Percentiles rank a stretch among this genome's conserved stretches.
Conservation (phyloP, 202 grass and related monocot genomes). For the Digitaria exilis region DNA sequence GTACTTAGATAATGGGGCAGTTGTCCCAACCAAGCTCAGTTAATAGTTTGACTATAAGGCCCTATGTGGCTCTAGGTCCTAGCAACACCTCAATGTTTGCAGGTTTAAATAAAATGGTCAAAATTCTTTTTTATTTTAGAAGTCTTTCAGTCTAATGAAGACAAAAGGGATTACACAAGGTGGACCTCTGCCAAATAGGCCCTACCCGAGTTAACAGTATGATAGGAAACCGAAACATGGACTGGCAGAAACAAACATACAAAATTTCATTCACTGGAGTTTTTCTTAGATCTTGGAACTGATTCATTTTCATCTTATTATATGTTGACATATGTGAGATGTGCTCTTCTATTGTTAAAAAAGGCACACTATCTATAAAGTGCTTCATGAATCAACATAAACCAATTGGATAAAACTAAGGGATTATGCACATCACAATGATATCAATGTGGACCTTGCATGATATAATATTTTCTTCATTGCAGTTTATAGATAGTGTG, state of each 20-base stretch:
- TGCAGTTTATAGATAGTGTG: slow-evolving; percentile 3
- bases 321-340: not conserved
- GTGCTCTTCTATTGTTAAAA: not conserved
- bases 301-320: not conserved
- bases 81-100: not conserved
- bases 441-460: slow-evolving; percentile 24
- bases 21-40: not conserved
- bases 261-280: not conserved
- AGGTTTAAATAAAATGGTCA: not conserved
- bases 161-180: not conserved
- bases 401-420: not conserved
- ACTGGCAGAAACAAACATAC: not conserved
- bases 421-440: slow-evolving; percentile 14
- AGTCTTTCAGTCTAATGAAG: not conserved
- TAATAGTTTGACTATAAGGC: slow-evolving; percentile 1
- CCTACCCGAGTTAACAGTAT: not conserved
- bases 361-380: no score
- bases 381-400: slow-evolving; percentile 1
- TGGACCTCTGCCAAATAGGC: not conserved
- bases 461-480: slow-evolving; percentile 38
- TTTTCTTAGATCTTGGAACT: not conserved
- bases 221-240: slow-evolving; percentile 12
- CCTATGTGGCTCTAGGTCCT: not conserved
- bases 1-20: no score
- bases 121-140: no score